Evolutionary conservation across 2,329 filamentous ascomycete species (phyloP), one percentile per base, ranked within the genome.

Genomic region (Aureobasidium sp.): DNA sequence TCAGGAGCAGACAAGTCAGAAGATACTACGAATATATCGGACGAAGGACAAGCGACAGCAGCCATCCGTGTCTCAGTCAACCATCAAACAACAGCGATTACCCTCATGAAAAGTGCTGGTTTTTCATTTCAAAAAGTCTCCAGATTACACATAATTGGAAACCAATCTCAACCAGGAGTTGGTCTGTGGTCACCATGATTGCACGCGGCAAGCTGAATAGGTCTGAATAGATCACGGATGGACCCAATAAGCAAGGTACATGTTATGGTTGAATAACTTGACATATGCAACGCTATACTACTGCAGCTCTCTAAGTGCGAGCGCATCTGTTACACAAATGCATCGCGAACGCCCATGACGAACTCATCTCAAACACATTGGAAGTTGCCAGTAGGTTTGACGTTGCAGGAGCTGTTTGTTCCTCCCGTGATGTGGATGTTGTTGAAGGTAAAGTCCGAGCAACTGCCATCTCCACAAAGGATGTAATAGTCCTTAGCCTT

Each of bases 381-480:
- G 48, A 64, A 64, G 22, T 61, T 56, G 12, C 63, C 63, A 9
- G 53, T 42, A 11, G 63, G 59, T 41, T 60, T 25, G 27, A 64
- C 17, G n/a, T 64, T 64, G 34, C 63, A 64, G 22, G 52, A 59
- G 44, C 25, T 44, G 44, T 56, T 60, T 3, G 52, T 60, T 12
- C 74, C 74, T 4, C 74, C 75, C 2, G 70, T 72, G 39, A 78
- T 73, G 11, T 67, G 66, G 2, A 76, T 72, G 52, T 70, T 70
- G 8, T 71, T 67, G 64, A 76, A 78, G 2, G 60, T 67, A 59
- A 77, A 70, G 62, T 74, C 69, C 0, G 65, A 68, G 64, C 76
- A 78, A 61, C 73, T 76, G 6, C 73, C 75, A 45, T 69, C 67
- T 6, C 75, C 75, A 64, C 76, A 78, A 0, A 78, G 70, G 0